Base-by-base conservation (phyloP, 257 asterid genomes). In the Anisodus tanguticus region DNA sequence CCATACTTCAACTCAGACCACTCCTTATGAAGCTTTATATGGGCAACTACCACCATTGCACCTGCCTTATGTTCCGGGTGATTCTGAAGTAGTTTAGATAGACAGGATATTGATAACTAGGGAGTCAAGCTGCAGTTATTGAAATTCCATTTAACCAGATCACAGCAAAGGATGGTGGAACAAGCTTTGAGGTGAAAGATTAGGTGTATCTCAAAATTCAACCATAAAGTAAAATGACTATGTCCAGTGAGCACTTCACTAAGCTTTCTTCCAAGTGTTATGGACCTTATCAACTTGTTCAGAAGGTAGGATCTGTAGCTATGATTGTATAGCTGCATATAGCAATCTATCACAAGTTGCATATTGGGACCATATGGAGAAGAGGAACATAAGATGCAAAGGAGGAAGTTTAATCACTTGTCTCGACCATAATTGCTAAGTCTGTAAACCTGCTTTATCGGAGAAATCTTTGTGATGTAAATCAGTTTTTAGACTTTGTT, bases 181-280 rank as follows among this genome's bases (percentile, higher is more conserved):
- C 35, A 31, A 1, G 35, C 35, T 67, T 67, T 13, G 74, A 35
- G 49, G 49, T 67, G 49, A 49, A 67, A 67, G 49, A 8, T 67
- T 67, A 67, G 74, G 41, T 35, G 74, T 67, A 37, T 67, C 74
- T 67, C 49, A 67, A 67, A 35, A 67, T 35, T 67, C 74, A 67
- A 67, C 49, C 49, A 35, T 67, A 13, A 5, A 67, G 49, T 10
- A 49, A 67, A 67, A 13, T 67, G 74, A 67, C 19, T 35, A 12
- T 66, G 49, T 67, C 49, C 3, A 12, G 74, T 13, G 15, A 67
- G 22, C 49, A 67, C 49, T 67, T 7, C 19, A 67, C 49, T 53
- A 9, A 53, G 11, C 57, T 53, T 53, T 53, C 74, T 67, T 67
- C 62, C 74, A 6, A 67, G 74, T 67, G 74, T 35, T 67, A 67